Conservation (phyloP, 805 yeast genomes). For the Zygosaccharomyces kombuchaensis region DNA sequence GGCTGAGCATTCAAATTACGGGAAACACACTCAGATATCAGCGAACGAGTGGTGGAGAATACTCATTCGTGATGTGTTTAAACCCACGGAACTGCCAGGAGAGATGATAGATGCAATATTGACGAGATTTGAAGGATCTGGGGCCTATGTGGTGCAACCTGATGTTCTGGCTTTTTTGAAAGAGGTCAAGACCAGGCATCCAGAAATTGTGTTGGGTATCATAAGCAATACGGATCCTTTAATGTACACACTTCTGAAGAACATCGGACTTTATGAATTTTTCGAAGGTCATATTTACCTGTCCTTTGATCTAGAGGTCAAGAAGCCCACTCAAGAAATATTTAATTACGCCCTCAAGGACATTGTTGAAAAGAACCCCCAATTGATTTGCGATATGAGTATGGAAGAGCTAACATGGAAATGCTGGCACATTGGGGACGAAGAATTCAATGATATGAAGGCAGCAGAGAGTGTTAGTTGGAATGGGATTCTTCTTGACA, state of each 20-base stretch:
- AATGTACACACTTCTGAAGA: slow-evolving; percentile 42
- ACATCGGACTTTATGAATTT: slow-evolving; percentile 42
- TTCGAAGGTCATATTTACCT: slow-evolving; percentile 43
- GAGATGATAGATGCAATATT: slow-evolving; percentile 45
- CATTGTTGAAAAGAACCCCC: slow-evolving; percentile 22
- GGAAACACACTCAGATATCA: slow-evolving; percentile 39
- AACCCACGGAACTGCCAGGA: slow-evolving; percentile 32
- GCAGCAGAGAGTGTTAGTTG: slow-evolving; percentile 56
- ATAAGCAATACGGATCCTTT: slow-evolving; percentile 62
- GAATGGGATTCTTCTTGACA: slow-evolving; percentile 54
- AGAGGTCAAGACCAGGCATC: slow-evolving; percentile 28
- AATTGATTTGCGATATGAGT: slow-evolving; percentile 10
- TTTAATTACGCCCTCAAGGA: slow-evolving; percentile 40
- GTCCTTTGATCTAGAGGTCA: slow-evolving; percentile 52
- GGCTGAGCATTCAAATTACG: slow-evolving; percentile 55
- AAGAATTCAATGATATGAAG: slow-evolving; percentile 47
- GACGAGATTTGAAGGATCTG: slow-evolving; percentile 43
- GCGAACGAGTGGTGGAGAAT: slow-evolving; percentile 56
- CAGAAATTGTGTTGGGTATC: slow-evolving; percentile 40
- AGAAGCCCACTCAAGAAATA: slow-evolving; percentile 50
- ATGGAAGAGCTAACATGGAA: slow-evolving; percentile 21
- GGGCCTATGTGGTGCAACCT: slow-evolving; percentile 50
- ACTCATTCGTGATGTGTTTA: slow-evolving; percentile 43
- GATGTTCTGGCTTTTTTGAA: slow-evolving; percentile 50
- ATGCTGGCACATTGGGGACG: slow-evolving; percentile 70